phyloP scores from a whole-genome alignment of 129 eudicot genomes.

The Oenanthe sinensis region DNA sequence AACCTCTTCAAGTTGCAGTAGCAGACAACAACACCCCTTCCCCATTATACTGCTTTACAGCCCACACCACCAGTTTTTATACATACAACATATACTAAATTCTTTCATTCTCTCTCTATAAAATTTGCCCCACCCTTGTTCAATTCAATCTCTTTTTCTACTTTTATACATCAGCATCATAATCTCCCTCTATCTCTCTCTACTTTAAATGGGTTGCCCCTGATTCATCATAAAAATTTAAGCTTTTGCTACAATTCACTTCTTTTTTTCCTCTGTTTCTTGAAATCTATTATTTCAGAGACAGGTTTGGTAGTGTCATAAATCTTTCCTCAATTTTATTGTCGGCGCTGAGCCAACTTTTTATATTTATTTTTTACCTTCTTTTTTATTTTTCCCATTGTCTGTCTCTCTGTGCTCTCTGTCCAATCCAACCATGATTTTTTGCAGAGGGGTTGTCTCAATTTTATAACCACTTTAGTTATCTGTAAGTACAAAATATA shows the following conservation, averaged over 20 bases:
- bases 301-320: slow-evolving; percentile 17
- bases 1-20: slow-evolving; percentile 41
- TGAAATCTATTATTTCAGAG: neutral
- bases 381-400: slow-evolving; percentile 36
- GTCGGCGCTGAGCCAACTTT: slow-evolving; percentile 39
- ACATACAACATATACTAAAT: neutral
- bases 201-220: slow-evolving; percentile 4
- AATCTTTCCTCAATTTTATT: neutral
- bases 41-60: slow-evolving; percentile 45
- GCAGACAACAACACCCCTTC: slow-evolving; percentile 27
- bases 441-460: slow-evolving; percentile 2
- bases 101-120: slow-evolving; percentile 9
- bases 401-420: slow-evolving; percentile 10
- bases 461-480: neutral
- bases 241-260: neutral
- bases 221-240: neutral
- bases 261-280: neutral
- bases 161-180: slow-evolving; percentile 3
- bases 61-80: slow-evolving; percentile 22
- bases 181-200: neutral
- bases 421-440: slow-evolving; percentile 3
- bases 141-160: neutral
- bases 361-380: slow-evolving; percentile 12
- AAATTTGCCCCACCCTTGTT: neutral
- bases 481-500: slow-evolving; percentile 9